Evolutionary conservation across 768 basidiomycete genomes (phyloP).

Genomic region (Boletus edulis): DNA sequence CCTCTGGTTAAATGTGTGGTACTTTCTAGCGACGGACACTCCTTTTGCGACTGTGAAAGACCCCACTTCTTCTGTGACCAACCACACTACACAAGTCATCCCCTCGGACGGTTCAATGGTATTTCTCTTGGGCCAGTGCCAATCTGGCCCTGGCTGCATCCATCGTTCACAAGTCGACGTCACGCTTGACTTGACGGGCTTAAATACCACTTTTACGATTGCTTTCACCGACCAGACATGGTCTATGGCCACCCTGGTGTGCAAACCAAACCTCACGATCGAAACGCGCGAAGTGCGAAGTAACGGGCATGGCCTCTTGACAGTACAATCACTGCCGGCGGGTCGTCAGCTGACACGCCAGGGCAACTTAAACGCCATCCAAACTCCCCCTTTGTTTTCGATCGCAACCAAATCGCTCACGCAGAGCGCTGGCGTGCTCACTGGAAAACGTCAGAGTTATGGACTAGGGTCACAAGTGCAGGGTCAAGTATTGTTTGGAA

Average conservation of each 20-base stretch:
- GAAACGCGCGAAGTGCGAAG: slow-evolving; percentile 29
- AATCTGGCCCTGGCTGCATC: slow-evolving; percentile 13
- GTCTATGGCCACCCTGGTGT: slow-evolving; percentile 20
- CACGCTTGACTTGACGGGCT: slow-evolving; percentile 12
- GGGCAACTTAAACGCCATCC: slow-evolving; percentile 22
- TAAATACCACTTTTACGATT: slow-evolving; percentile 14
- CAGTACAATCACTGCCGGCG: slow-evolving; percentile 14
- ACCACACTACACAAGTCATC: slow-evolving; percentile 20
- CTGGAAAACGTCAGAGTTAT: background rate
- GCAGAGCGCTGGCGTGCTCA: background rate
- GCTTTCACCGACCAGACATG: slow-evolving; percentile 16
- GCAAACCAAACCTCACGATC: slow-evolving; percentile 22
- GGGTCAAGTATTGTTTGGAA: slow-evolving; percentile 20
- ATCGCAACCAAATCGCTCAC: slow-evolving; percentile 14
- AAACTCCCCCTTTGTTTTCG: slow-evolving; percentile 25
- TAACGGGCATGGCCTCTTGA: slow-evolving; percentile 12
- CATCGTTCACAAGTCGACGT: background rate
- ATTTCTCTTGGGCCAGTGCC: slow-evolving; percentile 16
- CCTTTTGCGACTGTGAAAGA: slow-evolving; percentile 7
- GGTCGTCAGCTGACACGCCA: slow-evolving; percentile 12
- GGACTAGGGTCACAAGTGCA: slow-evolving; percentile 19
- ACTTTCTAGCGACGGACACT: background rate
- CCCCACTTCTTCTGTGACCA: slow-evolving; percentile 9
- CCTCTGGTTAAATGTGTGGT: too few relatives aligned
- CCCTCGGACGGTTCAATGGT: slow-evolving; percentile 21